These are phyloP conservation scores for Hypoxylon lenormandii DNA, from an alignment of 495 filamentous ascomycete species.

Conservation along the genomic window DNA sequence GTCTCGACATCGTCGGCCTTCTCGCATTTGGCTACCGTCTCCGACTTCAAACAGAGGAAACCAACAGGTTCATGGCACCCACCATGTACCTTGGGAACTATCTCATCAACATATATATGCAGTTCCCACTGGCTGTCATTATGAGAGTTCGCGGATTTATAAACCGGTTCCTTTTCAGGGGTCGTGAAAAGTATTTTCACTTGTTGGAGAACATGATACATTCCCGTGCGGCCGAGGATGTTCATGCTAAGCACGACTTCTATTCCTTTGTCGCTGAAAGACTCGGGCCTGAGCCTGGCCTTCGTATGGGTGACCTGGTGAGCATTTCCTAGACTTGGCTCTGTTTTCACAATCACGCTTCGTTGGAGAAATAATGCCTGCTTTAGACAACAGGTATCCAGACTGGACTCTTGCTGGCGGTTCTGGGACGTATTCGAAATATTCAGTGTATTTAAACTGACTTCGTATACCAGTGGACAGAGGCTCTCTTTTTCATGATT, in stretches of 20 bases:
- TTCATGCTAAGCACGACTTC: slow-evolving; percentile 32
- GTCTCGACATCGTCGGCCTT: slow-evolving; percentile 24
- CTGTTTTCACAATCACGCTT: too few species aligned
- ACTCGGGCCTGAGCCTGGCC: slow-evolving; percentile 46
- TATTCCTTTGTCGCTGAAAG: slow-evolving; percentile 55
- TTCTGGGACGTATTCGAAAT: too few species aligned
- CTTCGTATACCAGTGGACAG: too few species aligned
- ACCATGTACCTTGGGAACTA: slow-evolving; percentile 12
- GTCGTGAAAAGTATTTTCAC: slow-evolving; percentile 1
- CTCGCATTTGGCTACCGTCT: slow-evolving; percentile 31
- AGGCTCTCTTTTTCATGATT: slow-evolving; percentile 37
- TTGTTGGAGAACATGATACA: slow-evolving; percentile 36
- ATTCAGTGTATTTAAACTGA: too few species aligned
- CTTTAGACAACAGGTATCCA: too few species aligned
- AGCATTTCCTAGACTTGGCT: too few species aligned
- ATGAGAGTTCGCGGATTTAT: too few species aligned
- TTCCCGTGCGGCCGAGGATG: slow-evolving; percentile 14
- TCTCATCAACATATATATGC: slow-evolving; percentile 20
- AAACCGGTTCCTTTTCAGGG: too few species aligned
- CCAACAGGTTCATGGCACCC: slow-evolving; percentile 33
- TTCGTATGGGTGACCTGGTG: too few species aligned
- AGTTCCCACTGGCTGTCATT: slow-evolving; percentile 21
- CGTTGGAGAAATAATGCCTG: too few species aligned
- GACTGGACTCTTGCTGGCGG: too few species aligned
- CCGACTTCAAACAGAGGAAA: slow-evolving; percentile 11